A percentile compares a stretch with the other conserved stretches of the same genome.
Conservation (phyloP, 148 eudicot genomes). For the Talinum fruticosum region DNA sequence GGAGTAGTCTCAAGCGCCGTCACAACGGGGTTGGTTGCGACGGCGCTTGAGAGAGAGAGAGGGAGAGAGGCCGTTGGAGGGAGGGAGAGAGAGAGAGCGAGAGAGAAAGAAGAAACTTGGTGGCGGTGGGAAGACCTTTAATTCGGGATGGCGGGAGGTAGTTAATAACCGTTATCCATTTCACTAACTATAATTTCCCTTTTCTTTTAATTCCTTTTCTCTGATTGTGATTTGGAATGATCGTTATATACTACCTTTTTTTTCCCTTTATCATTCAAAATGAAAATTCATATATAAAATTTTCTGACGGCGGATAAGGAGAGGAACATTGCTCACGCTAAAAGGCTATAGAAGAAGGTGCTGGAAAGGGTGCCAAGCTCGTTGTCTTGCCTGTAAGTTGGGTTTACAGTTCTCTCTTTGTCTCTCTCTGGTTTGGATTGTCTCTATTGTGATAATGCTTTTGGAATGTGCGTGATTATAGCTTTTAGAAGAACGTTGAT, state of each 20-base stretch:
- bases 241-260: too few relatives aligned
- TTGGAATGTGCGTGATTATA: neutral
- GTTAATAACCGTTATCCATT: conserved; percentile 24
- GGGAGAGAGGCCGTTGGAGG: neutral
- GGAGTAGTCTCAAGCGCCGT: conserved; percentile 4
- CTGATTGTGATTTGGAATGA: too few relatives aligned
- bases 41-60: neutral
- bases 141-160: conserved; percentile 14
- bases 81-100: neutral
- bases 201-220: neutral
- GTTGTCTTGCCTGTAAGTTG: conserved; percentile 73
- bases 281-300: too few relatives aligned
- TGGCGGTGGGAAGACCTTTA: neutral
- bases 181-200: neutral
- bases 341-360: conserved; percentile 77
- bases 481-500: neutral
- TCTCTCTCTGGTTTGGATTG: neutral
- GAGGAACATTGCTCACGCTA: conserved; percentile 82
- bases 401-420: neutral
- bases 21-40: neutral
- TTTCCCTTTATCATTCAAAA: too few relatives aligned
- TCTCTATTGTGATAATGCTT: neutral
- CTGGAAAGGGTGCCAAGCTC: conserved; percentile 77
- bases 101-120: neutral
- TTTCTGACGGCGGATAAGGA: conserved; percentile 83